Conservation (phyloP, 768 basidiomycete genomes). For the Candolleomyces eurysporus region DNA sequence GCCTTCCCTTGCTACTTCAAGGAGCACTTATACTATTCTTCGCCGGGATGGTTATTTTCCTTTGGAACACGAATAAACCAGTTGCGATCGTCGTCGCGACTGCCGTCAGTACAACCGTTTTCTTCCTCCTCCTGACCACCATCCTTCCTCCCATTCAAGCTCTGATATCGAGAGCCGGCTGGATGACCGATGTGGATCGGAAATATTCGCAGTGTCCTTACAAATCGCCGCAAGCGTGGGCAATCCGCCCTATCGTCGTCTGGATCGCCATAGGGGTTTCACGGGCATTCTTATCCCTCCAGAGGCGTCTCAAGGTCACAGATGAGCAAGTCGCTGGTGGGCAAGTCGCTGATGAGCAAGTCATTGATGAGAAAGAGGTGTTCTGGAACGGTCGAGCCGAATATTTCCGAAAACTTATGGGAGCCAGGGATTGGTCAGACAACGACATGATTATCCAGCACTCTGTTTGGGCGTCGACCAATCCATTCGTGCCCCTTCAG, state of each 20-base stretch:
- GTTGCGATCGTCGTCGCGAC: constrained; percentile 10
- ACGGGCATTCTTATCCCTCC: neutral
- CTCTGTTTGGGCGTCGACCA: neutral
- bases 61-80: constrained; percentile 8
- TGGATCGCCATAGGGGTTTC: neutral
- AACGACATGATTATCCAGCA: neutral
- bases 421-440: neutral
- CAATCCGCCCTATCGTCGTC: neutral
- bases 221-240: neutral
- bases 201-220: neutral
- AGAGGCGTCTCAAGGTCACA: neutral
- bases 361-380: too few species aligned
- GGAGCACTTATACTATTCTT: constrained; percentile 17
- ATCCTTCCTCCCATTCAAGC: constrained; percentile 14
- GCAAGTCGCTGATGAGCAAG: too few species aligned
- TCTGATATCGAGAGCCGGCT: neutral
- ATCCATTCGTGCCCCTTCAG: neutral
- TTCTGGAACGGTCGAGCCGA: neutral
- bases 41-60: constrained; percentile 13
- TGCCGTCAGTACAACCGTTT: constrained; percentile 6
- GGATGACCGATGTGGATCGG: neutral
- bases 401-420: neutral
- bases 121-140: constrained; percentile 11
- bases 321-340: too few species aligned
- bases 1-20: constrained; percentile 12